Evolutionary conservation across 495 filamentous ascomycete species (phyloP).

Genomic region (Pyrenopolyporus hunteri): DNA sequence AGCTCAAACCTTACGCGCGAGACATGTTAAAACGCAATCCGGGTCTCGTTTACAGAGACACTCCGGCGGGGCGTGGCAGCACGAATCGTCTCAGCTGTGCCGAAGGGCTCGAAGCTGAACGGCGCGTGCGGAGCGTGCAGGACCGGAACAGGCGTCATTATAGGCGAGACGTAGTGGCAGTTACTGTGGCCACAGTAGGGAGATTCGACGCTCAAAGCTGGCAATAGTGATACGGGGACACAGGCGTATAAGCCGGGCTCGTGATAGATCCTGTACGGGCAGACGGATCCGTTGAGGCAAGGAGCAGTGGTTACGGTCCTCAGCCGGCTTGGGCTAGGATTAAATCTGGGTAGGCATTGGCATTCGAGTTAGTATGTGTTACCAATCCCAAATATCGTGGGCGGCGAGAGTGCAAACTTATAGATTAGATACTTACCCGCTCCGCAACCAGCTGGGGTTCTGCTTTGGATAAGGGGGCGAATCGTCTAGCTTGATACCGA

Average conservation of each 20-base stretch:
- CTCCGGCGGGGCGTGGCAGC: constrained; percentile 21
- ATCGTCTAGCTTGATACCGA: constrained; percentile 22
- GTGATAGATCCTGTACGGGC: constrained; percentile 7
- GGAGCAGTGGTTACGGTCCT: constrained; percentile 1
- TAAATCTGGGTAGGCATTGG: constrained; percentile 13
- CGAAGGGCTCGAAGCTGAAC: constrained; percentile 9
- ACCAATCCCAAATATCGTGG: neutral
- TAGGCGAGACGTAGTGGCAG: constrained; percentile 16
- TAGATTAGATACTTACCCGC: constrained; percentile 23
- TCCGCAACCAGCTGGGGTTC: constrained; percentile 14
- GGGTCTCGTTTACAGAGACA: constrained; percentile 17
- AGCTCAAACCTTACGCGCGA: neutral
- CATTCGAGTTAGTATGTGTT: constrained; percentile 1
- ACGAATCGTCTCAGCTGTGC: constrained; percentile 12
- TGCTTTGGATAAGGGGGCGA: constrained; percentile 8
- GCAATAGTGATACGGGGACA: constrained; percentile 27
- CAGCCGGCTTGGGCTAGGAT: constrained; percentile 27
- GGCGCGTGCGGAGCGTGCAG: neutral
- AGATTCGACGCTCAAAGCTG: constrained; percentile 25
- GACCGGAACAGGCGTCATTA: constrained; percentile 14
- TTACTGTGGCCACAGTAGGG: constrained; percentile 16
- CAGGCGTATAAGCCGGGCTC: constrained; percentile 24
- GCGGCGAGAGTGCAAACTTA: too few relatives aligned
- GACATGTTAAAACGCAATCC: neutral
- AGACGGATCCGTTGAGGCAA: constrained; percentile 4